These are phyloP conservation scores for Xylaria arbuscula DNA, from an alignment of 2,329 filamentous ascomycete species.

Conservation along the genomic window DNA sequence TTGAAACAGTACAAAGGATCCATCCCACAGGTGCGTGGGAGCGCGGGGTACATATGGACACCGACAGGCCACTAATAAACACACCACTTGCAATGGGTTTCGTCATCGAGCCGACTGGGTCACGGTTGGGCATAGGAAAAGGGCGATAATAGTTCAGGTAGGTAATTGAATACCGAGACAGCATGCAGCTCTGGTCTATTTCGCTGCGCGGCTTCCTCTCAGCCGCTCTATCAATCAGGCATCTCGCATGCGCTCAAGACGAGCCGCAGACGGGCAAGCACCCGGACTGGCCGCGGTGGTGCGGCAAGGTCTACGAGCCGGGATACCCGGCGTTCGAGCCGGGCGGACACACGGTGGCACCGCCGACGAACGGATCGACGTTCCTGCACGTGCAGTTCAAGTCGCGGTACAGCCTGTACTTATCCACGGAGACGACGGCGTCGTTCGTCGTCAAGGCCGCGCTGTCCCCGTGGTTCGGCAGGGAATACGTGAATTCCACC, in stretches of 20 bases:
- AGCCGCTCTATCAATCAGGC: slow-evolving; percentile 2
- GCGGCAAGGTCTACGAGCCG: slow-evolving; percentile 59
- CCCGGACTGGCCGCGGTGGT: slow-evolving; percentile 59
- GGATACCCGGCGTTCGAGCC: slow-evolving; percentile 59
- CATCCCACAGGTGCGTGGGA: background rate
- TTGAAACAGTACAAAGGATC: background rate
- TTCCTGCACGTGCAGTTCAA: slow-evolving; percentile 58
- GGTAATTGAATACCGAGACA: background rate
- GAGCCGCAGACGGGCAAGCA: slow-evolving; percentile 53
- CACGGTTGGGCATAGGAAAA: background rate
- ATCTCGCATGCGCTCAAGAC: slow-evolving; percentile 35
- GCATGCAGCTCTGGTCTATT: slow-evolving; percentile 12
- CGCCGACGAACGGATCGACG: slow-evolving; percentile 48
- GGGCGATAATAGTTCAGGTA: background rate
- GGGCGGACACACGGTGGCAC: slow-evolving; percentile 56
- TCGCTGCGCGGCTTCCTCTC: slow-evolving; percentile 7
- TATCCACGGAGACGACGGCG: slow-evolving; percentile 54
- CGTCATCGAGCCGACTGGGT: background rate
- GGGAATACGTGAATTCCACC: slow-evolving; percentile 50
- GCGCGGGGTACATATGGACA: slow-evolving; percentile 12
- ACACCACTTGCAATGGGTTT: background rate
- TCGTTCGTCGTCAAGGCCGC: slow-evolving; percentile 59
- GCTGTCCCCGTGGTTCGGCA: slow-evolving; percentile 56
- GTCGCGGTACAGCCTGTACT: slow-evolving; percentile 60
- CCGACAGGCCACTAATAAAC: background rate